A percentile compares a stretch with the other conserved stretches of the same genome.
Conservation (phyloP, 495 filamentous ascomycete species). For the Hypoxylon trugodes region DNA sequence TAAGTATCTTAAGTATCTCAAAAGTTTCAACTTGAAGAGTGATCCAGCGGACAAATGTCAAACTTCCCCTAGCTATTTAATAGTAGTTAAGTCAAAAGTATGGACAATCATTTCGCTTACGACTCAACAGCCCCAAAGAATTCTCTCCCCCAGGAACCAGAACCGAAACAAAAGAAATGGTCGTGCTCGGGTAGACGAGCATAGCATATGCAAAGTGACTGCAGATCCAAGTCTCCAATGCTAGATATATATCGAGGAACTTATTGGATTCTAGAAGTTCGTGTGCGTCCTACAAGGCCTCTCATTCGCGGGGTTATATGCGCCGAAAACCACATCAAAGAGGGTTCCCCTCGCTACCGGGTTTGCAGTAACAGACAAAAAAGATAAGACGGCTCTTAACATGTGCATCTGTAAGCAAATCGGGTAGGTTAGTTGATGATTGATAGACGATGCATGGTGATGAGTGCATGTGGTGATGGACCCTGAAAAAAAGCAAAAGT, state of each 20-base stretch:
- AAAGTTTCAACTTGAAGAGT: too few species aligned
- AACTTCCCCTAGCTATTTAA: too few species aligned
- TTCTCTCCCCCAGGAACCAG: constrained; percentile 2
- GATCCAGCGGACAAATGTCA: too few species aligned
- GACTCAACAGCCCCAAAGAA: too few species aligned
- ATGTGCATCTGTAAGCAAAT: neutral
- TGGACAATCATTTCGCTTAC: too few species aligned
- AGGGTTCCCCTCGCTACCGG: neutral
- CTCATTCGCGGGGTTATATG: constrained; percentile 34
- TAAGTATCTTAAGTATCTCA: too few species aligned
- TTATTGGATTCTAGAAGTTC: constrained; percentile 24
- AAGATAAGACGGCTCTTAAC: constrained; percentile 23
- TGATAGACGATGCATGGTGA: neutral
- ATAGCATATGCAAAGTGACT: constrained; percentile 21
- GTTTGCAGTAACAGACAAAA: neutral
- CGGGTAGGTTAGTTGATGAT: neutral
- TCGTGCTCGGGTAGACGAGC: too few species aligned
- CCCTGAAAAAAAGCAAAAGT: constrained; percentile 14
- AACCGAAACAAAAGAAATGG: too few species aligned
- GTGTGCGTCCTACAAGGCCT: neutral
- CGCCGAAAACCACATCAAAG: neutral
- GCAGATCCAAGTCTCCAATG: constrained; percentile 25
- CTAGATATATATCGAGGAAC: constrained; percentile 17
- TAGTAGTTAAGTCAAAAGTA: too few species aligned
- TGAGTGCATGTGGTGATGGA: constrained; percentile 1